Evolutionary conservation across 2,329 filamentous ascomycete genomes (phyloP), one percentile per base, ranked within the genome.

Genomic region (Colletotrichum sp.): DNA sequence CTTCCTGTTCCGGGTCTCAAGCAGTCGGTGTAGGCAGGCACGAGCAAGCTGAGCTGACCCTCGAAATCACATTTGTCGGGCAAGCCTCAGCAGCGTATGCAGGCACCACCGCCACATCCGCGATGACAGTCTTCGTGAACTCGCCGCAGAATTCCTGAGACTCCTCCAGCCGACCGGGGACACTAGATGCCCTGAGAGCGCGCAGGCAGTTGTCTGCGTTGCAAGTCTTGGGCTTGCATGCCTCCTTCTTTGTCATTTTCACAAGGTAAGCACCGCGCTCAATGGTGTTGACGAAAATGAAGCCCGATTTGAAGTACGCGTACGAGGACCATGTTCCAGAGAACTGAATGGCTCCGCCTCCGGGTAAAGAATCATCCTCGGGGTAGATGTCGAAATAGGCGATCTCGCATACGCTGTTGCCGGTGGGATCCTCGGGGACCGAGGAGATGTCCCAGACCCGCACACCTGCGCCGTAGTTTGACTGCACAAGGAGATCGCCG

Each of bases 331-430:
- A 89, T 5, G 84, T 86, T 12, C 84, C 87, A 5, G 81, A 82
- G 71, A 87, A 87, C 5, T 80, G 81, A 28, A 87, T 82, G 7
- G 78, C 80, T 13, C 83, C 83, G 1, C 83, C 82, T 5, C 83
- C 81, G 1, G 85, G 82, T 26, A 83, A 78, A 49, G 80, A 75
- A 78, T 89, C 87, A 80, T 89, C 87, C 79, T 89, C 87, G 6
- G 88, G 88, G 77, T 88, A 85, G 67, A 85, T 84, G 73, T 89
- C 88, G 77, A 89, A 89, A 81, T 83, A 88, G 0, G 83, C 88
- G 8, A 86, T 84, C 79, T 88, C 85, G 78, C 84, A 83, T 68
- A 89, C 84, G 3, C 80, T 79, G 16, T 80, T 82, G 15, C 88
- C 88, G 2, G 84, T 86, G 2, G 82, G 82, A 49, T 85, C 83